Evolutionary conservation across 352 stramenopile species (phyloP).

Genomic region (Phytophthora litchii): DNA sequence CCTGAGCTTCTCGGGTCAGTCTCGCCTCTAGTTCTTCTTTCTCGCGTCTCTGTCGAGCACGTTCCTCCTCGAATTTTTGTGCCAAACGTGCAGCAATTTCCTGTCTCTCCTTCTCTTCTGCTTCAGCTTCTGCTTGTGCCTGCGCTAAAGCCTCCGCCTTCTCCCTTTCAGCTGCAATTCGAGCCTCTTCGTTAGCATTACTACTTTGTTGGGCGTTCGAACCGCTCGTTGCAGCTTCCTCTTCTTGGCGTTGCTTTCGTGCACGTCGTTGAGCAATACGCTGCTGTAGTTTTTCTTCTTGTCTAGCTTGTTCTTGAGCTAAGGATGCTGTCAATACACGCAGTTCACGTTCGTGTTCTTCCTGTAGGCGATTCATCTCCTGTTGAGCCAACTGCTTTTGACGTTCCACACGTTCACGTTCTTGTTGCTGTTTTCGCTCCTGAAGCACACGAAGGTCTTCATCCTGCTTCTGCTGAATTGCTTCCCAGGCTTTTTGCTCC

Average conservation of each 20-base stretch:
- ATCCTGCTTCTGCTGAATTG: slow-evolving; percentile 47
- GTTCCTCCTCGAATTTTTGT: slow-evolving; percentile 56
- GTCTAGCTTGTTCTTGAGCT: slow-evolving; percentile 56
- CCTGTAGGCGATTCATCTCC: slow-evolving; percentile 58
- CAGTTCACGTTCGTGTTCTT: slow-evolving; percentile 68
- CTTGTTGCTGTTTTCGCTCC: slow-evolving; percentile 45
- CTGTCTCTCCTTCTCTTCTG: slow-evolving; percentile 39
- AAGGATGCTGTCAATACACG: slow-evolving; percentile 48
- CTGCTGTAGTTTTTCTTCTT: slow-evolving; percentile 73
- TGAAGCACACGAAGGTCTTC: slow-evolving; percentile 43
- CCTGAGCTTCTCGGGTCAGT: slow-evolving; percentile 51
- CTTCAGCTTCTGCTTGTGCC: slow-evolving; percentile 32
- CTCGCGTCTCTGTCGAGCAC: slow-evolving; percentile 52
- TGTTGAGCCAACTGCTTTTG: slow-evolving; percentile 56
- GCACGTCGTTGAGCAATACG: slow-evolving; percentile 59
- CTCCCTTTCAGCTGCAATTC: slow-evolving; percentile 22
- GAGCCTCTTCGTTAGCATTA: slow-evolving; percentile 18
- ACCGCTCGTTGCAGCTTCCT: slow-evolving; percentile 29
- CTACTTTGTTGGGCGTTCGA: slow-evolving; percentile 9
- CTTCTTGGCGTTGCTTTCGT: slow-evolving; percentile 50
- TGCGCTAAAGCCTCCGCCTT: slow-evolving; percentile 24
- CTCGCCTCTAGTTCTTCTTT: slow-evolving; percentile 48
- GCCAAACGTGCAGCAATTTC: slow-evolving; percentile 38
- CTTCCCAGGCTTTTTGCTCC: slow-evolving; percentile 41
- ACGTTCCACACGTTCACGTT: slow-evolving; percentile 22